Conservation (phyloP, 257 asterid species). For the Fraxinus excelsior region DNA sequence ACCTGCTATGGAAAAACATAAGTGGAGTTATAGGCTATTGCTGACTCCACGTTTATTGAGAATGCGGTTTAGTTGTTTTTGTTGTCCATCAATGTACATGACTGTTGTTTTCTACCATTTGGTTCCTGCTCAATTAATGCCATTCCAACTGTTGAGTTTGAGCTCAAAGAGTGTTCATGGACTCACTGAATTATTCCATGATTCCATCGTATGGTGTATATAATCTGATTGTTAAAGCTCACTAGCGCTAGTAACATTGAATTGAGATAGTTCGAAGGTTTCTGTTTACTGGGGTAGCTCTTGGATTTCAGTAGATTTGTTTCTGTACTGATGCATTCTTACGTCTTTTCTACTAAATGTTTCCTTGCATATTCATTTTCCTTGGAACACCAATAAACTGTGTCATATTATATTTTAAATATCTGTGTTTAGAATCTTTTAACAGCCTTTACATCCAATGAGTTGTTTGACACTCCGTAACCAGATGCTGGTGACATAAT, state of each 20-base stretch:
- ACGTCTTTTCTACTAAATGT: neutral
- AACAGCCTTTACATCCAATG: neutral
- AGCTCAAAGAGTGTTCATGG: too few relatives aligned
- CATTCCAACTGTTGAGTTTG: too few relatives aligned
- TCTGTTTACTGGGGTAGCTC: too few relatives aligned
- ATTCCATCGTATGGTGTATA: too few relatives aligned
- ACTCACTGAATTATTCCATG: too few relatives aligned
- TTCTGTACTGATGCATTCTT: neutral
- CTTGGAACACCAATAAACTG: neutral
- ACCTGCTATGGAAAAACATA: neutral
- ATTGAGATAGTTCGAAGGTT: too few relatives aligned
- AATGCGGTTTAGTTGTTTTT: neutral
- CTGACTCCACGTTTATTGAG: neutral
- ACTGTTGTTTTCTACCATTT: too few relatives aligned
- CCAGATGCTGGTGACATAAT: neutral
- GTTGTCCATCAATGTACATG: too few relatives aligned
- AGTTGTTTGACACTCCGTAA: neutral
- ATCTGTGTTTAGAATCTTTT: neutral
- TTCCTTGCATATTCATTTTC: neutral
- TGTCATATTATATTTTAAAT: neutral
- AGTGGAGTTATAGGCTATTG: neutral
- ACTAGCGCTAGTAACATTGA: too few relatives aligned
- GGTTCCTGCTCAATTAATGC: too few relatives aligned
- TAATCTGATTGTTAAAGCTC: too few relatives aligned
- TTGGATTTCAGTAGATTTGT: too few relatives aligned